Evolutionary conservation across 768 basidiomycete genomes (phyloP), one percentile per base, ranked within the genome.

Genomic region (Russula emetica): DNA sequence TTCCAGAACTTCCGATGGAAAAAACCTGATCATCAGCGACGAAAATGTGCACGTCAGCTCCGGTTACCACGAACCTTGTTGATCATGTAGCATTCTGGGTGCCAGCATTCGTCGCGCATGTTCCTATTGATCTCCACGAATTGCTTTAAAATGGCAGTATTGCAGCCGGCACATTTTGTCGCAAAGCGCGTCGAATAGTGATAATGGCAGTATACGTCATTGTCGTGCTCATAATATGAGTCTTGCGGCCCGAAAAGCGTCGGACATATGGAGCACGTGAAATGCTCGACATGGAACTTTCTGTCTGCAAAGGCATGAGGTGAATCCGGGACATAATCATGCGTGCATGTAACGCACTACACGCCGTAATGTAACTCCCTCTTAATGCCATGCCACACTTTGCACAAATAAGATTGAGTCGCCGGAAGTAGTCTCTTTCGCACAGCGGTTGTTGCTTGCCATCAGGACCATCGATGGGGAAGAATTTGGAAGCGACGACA

Each of bases 51-150:
- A 32, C 30, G 34, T 28, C 24, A 44, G n/a, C 26, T 38, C 38
- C 45, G 38, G 58, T 57, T 36, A 47, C 55, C 10, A 59, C 55
- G 56, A 34, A 96, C 95, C 82, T 98, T 98, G 77, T 98, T 96
- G 69, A 99, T 98, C 96, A 98, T 98, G 76, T 98, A 98, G 75
- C 97, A 99, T 75, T 99, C 97, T 60, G 97, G 97, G 81, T 99
- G 97, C 96, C 97, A 99, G 72, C 96, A 98, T 78, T 99, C 97
- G 76, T 99, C 95, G 68, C 88, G 83, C 83, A 91, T 92, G 76
- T 98, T 98, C 64, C 97, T 85, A 72, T 99, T 98, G 77, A 99
- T 98, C 78, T 99, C 97, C 66, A 99, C 97, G 72, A 98, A 99
- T 75, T 99, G 97, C 78, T 99, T 99, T 69, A 99, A 78, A 66